Base-by-base conservation (phyloP, 176 grass and related monocot species). In the Lolium rigidum region DNA sequence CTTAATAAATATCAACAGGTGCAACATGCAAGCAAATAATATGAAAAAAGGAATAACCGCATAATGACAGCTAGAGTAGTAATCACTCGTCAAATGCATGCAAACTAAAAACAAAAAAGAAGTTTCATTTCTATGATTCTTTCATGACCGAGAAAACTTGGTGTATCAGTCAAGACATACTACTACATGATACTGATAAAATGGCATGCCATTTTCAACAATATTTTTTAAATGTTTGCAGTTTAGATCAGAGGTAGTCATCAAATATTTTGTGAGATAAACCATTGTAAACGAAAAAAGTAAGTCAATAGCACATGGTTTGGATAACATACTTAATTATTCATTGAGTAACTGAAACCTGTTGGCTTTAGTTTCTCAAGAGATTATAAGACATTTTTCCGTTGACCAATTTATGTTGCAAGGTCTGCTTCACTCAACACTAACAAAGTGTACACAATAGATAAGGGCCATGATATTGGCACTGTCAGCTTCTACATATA, bases 381-480 rank as follows among this genome's bases (percentile, higher is more conserved):
- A 73, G 11, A 63, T 48, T 26, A 55, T 56, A 74, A 44, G 9
- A 11, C 44, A 59, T 24, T 18, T 13, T 13, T 68, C 17, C 59
- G 15, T 76, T 85, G 82, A 89, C 50, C 78, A 4, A 52, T 79
- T 15, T 89, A 66, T 77, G 82, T 70, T 81, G 25, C 38, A 86
- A 51, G 14, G 25, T 16, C 48, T 62, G 80, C 4, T 83, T 67
- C 24, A 85, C 77, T 81, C 50, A 76, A 81, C 76, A 74, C 48
- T 25, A 48, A 20, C 2, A 56, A 47, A 80, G 21, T 12, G 13
- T 60, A 31, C 66, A 31, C 2, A 49, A 59, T 50, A 85, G 7
- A 74, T 22, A 17, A 75, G 51, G 69, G 37, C n/a, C 46, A 55
- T 46, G 12, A 13, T 41, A 37, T 44, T 54, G 12, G 39, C 35